Evolutionary conservation across 768 basidiomycete genomes (phyloP).

Genomic region (Collybiopsis confluens): DNA sequence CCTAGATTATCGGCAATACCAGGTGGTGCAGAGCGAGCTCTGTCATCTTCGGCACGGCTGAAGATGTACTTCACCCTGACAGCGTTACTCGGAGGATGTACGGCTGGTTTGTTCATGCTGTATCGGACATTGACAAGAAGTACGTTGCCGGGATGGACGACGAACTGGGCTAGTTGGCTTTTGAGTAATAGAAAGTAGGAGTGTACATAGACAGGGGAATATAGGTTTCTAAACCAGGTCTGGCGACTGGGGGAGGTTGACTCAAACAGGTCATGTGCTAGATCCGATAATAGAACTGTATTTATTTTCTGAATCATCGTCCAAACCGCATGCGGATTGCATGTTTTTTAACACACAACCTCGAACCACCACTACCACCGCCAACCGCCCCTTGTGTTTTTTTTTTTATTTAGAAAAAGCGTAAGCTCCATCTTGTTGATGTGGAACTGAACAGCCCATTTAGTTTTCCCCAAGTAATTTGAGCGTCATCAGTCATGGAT

Average conservation of each 20-base stretch:
- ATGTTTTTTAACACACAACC: neutral
- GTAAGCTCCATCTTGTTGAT: neutral
- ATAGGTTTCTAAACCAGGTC: too few relatives aligned
- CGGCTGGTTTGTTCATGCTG: conserved; percentile 66
- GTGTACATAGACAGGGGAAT: neutral
- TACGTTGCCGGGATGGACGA: conserved; percentile 47
- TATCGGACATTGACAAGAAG: conserved; percentile 67
- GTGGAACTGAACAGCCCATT: neutral
- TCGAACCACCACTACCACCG: conserved; percentile 1
- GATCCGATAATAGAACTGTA: too few relatives aligned
- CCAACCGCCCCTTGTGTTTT: too few relatives aligned
- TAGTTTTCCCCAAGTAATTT: neutral
- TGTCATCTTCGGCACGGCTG: conserved; percentile 65
- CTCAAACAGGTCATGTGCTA: too few relatives aligned
- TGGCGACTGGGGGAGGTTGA: neutral
- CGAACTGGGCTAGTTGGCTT: conserved; percentile 66
- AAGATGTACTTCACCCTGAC: conserved; percentile 71
- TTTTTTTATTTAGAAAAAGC: neutral
- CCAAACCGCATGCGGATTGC: neutral
- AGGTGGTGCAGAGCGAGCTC: conserved; percentile 76
- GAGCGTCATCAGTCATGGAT: conserved; percentile 51
- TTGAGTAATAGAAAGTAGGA: conserved; percentile 49
- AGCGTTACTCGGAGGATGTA: conserved; percentile 68
- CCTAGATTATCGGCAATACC: conserved; percentile 64
- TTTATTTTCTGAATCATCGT: neutral